Conservation (phyloP, 2,329 filamentous ascomycete genomes). For the Eurotiales sp. region DNA sequence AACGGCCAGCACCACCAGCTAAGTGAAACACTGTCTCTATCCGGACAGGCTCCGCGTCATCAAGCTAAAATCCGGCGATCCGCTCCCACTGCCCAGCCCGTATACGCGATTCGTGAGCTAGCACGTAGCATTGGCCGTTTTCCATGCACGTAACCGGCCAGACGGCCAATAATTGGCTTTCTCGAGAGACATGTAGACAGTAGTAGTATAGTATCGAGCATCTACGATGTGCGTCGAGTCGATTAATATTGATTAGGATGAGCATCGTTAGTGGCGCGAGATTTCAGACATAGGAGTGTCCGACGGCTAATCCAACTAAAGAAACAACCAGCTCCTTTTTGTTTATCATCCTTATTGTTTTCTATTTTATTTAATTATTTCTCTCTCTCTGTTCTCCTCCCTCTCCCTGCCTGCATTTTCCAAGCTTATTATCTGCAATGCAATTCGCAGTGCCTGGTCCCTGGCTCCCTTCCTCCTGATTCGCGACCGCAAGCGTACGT, state of each 20-base stretch:
- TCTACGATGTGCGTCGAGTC: too few relatives aligned
- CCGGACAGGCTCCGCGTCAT: constrained; percentile 10
- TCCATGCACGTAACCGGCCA: neutral
- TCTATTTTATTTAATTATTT: neutral
- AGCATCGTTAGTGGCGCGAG: too few relatives aligned
- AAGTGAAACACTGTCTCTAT: constrained; percentile 7
- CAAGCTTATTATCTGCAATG: too few relatives aligned
- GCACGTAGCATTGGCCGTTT: neutral
- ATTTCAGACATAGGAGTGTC: too few relatives aligned
- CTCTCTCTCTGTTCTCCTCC: neutral
- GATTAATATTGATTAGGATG: too few relatives aligned
- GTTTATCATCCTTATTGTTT: too few relatives aligned
- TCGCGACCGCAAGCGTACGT: constrained; percentile 11
- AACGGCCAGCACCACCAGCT: neutral
- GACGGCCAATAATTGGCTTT: neutral
- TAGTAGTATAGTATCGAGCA: too few relatives aligned
- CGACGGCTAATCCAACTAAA: too few relatives aligned
- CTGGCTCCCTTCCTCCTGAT: neutral
- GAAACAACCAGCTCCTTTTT: too few relatives aligned
- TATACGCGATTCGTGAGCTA: neutral
- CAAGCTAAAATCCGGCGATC: constrained; percentile 10
- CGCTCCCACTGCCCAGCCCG: too few relatives aligned
- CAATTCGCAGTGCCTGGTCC: neutral
- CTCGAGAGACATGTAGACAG: neutral
- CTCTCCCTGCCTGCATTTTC: neutral